Conservation (phyloP, 1,284 basidiomycete genomes). For the Coniferiporia sulphurascens region DNA sequence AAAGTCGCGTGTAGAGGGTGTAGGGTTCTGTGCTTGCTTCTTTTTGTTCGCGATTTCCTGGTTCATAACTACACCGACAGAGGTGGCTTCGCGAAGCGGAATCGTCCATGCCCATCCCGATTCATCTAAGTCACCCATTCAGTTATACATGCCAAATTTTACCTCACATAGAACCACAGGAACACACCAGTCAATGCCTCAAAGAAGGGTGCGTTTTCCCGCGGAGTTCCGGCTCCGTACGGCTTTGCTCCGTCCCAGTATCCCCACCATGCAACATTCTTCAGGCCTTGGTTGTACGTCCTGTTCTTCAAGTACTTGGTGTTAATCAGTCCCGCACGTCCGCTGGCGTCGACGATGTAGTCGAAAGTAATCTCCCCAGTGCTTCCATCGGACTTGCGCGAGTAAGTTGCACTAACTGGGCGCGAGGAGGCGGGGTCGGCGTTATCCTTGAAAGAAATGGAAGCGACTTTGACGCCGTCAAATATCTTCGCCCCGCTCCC, state of each 20-base stretch:
- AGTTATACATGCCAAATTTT: too few species aligned
- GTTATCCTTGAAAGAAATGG: slow-evolving; percentile 31
- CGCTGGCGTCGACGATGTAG: slow-evolving; percentile 8
- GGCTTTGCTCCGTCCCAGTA: slow-evolving; percentile 56
- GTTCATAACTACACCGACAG: slow-evolving; percentile 67
- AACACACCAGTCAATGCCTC: slow-evolving; percentile 50
- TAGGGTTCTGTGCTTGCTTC: slow-evolving; percentile 21
- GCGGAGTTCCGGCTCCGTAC: slow-evolving; percentile 49
- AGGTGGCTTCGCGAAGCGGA: slow-evolving; percentile 62
- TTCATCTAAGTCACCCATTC: slow-evolving; percentile 40
- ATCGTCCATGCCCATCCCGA: slow-evolving; percentile 78
- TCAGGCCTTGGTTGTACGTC: slow-evolving; percentile 59
- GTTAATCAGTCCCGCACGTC: slow-evolving; percentile 5
- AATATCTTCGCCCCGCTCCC: slow-evolving; percentile 49
- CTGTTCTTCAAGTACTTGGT: slow-evolving; percentile 48
- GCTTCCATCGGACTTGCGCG: background rate
- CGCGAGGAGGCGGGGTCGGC: background rate
- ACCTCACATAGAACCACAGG: background rate
- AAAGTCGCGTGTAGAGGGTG: slow-evolving; percentile 26
- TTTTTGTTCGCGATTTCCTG: slow-evolving; percentile 45
- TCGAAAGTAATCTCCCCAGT: slow-evolving; percentile 8
- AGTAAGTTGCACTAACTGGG: background rate
- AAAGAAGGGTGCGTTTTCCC: slow-evolving; percentile 54
- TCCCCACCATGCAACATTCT: slow-evolving; percentile 72
- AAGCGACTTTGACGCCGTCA: slow-evolving; percentile 42